A percentile compares a stretch with the other conserved stretches of the same genome.
Evolutionary conservation across 192 early-diverging fungal genomes (phyloP).

Genomic region (Backusella circina): DNA sequence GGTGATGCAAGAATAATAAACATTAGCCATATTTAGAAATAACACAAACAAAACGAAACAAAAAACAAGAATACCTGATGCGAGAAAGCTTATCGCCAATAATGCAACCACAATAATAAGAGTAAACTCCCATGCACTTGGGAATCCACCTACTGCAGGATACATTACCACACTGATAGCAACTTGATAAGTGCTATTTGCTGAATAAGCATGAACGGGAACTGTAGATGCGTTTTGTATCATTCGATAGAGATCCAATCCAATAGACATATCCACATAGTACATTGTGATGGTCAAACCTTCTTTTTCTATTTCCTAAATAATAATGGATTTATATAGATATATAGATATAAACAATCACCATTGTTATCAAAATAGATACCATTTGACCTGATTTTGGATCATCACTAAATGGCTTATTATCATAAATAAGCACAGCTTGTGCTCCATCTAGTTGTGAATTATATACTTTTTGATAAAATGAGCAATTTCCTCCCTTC

Average conservation of each 20-base stretch:
- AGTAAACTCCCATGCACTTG: slow-evolving; percentile 48
- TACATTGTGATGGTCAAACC: slow-evolving; percentile 17
- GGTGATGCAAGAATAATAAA: too few relatives aligned
- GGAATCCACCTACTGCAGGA: slow-evolving; percentile 23
- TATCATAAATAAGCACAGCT: slow-evolving; percentile 37
- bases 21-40: neutral
- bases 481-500: slow-evolving; percentile 25
- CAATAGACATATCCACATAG: slow-evolving; percentile 17
- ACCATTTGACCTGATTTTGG: slow-evolving; percentile 16
- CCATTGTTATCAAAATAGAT: too few relatives aligned
- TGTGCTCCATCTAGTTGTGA: slow-evolving; percentile 28
- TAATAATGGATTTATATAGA: neutral
- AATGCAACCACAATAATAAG: slow-evolving; percentile 43
- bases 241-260: slow-evolving; percentile 9
- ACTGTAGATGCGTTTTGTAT: slow-evolving; percentile 1
- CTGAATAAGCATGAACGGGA: neutral
- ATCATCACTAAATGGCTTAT: slow-evolving; percentile 14
- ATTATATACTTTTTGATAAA: slow-evolving; percentile 33
- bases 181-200: slow-evolving; percentile 14
- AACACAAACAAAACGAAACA: neutral
- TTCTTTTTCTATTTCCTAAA: slow-evolving; percentile 15
- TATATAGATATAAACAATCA: too few relatives aligned
- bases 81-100: slow-evolving; percentile 37
- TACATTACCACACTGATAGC: slow-evolving; percentile 19
- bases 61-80: slow-evolving; percentile 36